Percentiles rank a stretch among this genome's conserved stretches.
phyloP scores from a whole-genome alignment of 169 alveolate species.

The Plasmodium inui region DNA sequence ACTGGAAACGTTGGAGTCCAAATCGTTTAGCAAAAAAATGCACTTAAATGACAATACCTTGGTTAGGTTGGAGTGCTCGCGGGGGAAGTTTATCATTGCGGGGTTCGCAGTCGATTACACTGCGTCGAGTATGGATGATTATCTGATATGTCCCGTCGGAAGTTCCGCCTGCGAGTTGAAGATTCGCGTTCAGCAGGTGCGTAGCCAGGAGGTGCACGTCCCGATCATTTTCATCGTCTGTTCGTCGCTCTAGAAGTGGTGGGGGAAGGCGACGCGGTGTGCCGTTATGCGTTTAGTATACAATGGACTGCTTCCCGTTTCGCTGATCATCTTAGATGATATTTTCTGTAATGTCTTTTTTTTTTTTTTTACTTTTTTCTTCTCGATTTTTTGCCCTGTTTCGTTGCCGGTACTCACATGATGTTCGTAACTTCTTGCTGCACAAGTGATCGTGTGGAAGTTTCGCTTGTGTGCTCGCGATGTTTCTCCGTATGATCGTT shows the following conservation, averaged over 20 bases:
- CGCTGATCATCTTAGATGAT: neutral
- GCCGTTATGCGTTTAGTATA: neutral
- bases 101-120: slow-evolving; percentile 74
- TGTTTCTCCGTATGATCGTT: neutral
- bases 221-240: slow-evolving; percentile 70
- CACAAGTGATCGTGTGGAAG: neutral
- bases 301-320: neutral
- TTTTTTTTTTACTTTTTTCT: too few relatives aligned
- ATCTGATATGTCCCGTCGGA: slow-evolving; percentile 63
- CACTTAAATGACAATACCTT: slow-evolving; percentile 19
- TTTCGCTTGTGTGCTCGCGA: neutral
- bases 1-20: slow-evolving; percentile 45
- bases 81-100: slow-evolving; percentile 60
- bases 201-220: slow-evolving; percentile 31
- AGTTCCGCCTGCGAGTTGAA: slow-evolving; percentile 54
- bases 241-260: slow-evolving; percentile 28
- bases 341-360: too few relatives aligned
- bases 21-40: slow-evolving; percentile 30
- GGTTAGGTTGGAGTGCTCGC: slow-evolving; percentile 46
- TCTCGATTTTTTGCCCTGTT: neutral
- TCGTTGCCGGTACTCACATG: neutral
- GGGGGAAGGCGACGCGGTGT: neutral
- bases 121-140: slow-evolving; percentile 27
- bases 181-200: slow-evolving; percentile 24
- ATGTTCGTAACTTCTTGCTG: neutral